Conservation (phyloP, 805 yeast species). For the Naumovozyma castellii region DNA sequence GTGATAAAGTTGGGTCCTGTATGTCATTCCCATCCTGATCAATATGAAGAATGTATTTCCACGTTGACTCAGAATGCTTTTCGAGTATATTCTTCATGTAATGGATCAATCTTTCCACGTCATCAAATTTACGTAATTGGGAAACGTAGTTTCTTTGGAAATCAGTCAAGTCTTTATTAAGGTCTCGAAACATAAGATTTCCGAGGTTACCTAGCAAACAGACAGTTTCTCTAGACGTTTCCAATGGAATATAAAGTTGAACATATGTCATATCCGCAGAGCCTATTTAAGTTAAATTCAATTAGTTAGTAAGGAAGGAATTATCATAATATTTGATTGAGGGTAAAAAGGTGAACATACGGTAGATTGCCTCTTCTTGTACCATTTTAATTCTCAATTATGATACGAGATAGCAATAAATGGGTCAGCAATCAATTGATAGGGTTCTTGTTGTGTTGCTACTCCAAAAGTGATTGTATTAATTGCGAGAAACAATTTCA, state of each 20-base stretch:
- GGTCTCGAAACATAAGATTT: slow-evolving; percentile 76
- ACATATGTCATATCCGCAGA: slow-evolving; percentile 97
- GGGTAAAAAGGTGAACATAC: slow-evolving; percentile 7
- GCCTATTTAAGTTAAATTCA: too few species aligned
- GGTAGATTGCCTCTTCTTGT: slow-evolving; percentile 34
- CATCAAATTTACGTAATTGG: slow-evolving; percentile 75
- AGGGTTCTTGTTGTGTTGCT: too few species aligned
- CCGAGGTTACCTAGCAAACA: slow-evolving; percentile 81
- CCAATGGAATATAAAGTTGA: slow-evolving; percentile 78
- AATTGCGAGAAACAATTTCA: too few species aligned
- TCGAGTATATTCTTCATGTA: slow-evolving; percentile 41
- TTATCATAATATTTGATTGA: not conserved
- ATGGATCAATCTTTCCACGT: slow-evolving; percentile 66
- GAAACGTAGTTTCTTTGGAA: slow-evolving; percentile 88
- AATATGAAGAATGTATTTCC: slow-evolving; percentile 31
- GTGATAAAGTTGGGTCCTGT: slow-evolving; percentile 12
- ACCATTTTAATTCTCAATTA: too few species aligned
- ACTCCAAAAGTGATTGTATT: too few species aligned
- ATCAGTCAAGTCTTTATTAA: slow-evolving; percentile 69
- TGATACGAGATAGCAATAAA: too few species aligned
- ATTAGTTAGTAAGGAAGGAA: slow-evolving; percentile 1
- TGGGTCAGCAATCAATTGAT: too few species aligned
- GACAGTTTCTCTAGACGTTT: slow-evolving; percentile 75
- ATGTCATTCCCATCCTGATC: slow-evolving; percentile 17
- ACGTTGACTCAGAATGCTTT: slow-evolving; percentile 32